These are phyloP conservation scores for Saccharomycopsis fibuligera DNA, from an alignment of 805 yeast species.

Conservation along the genomic window DNA sequence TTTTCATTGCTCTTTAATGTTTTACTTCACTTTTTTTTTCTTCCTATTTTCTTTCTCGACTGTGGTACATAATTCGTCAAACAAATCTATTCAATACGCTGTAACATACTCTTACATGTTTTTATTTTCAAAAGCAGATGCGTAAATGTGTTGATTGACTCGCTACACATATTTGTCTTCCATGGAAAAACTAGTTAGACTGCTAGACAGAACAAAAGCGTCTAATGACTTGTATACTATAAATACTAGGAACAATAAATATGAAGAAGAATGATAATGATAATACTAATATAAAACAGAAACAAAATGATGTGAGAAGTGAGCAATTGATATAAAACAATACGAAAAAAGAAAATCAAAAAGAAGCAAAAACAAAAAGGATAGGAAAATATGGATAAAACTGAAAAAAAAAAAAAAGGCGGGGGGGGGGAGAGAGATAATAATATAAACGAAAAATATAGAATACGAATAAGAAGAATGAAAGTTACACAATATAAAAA, in stretches of 20 bases:
- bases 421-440: not conserved
- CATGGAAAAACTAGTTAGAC: no score
- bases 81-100: not conserved
- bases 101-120: not conserved
- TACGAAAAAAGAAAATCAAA: not conserved
- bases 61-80: not conserved
- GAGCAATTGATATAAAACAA: not conserved
- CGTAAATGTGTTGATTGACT: no score
- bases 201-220: no score
- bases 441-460: not conserved
- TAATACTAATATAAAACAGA: no score
- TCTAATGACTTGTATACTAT: no score
- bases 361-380: not conserved
- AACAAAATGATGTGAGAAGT: no score
- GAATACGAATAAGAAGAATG: not conserved
- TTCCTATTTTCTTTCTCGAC: not conserved
- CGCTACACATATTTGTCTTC: no score
- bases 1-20: not conserved
- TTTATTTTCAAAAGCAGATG: not conserved
- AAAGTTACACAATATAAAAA: no score
- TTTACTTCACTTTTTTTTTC: conserved; percentile 1
- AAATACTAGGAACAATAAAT: not conserved
- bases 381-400: no score
- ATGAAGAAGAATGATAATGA: not conserved
- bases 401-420: not conserved